Conservation (phyloP, 768 basidiomycete genomes). For the Mycena maculata region DNA sequence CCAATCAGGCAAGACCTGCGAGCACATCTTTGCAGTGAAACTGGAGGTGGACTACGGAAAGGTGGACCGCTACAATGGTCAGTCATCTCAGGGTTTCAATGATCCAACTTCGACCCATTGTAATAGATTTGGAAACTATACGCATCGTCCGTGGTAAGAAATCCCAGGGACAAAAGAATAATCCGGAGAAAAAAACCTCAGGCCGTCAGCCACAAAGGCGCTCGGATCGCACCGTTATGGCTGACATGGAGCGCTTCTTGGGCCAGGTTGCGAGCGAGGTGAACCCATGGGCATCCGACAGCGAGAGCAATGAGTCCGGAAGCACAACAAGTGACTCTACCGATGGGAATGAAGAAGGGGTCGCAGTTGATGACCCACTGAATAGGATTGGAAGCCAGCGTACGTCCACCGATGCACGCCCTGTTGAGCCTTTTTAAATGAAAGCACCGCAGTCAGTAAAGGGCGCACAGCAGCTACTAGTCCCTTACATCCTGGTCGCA, state of each 20-base stretch:
- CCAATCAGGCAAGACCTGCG: constrained; percentile 1
- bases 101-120: neutral
- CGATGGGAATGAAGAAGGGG: constrained; percentile 1
- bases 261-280: neutral
- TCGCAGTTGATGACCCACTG: constrained; percentile 12
- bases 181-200: neutral
- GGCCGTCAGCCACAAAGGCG: constrained; percentile 7
- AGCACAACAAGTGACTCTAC: neutral
- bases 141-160: neutral
- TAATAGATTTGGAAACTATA: constrained; percentile 12
- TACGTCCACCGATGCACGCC: neutral
- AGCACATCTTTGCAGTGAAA: neutral
- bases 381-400: neutral
- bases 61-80: neutral
- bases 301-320: neutral
- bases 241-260: neutral
- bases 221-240: neutral
- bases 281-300: constrained; percentile 7
- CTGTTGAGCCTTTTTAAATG: neutral
- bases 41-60: constrained; percentile 1
- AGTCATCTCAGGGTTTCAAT: neutral
- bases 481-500: constrained; percentile 1
- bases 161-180: neutral
- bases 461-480: neutral
- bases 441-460: neutral